Conservation (phyloP, 176 grass and related monocot genomes). For the Bolboschoenus planiculmis region DNA sequence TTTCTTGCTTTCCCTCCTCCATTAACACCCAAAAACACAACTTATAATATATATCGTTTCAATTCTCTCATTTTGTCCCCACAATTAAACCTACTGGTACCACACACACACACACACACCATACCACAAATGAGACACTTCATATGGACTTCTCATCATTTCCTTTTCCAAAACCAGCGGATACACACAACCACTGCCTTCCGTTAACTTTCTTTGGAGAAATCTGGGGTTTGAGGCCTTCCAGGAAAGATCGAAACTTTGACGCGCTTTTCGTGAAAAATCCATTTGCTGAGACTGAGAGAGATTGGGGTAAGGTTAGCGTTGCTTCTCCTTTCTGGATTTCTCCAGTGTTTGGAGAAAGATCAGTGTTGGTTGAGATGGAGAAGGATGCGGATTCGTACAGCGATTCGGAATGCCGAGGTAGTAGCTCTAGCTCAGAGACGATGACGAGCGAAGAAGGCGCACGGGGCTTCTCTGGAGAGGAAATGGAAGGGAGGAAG, state of each 20-base stretch:
- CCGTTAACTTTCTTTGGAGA: conserved; percentile 25
- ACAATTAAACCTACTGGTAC: background rate
- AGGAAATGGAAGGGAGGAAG: conserved; percentile 2
- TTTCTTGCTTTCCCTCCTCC: conserved; percentile 10
- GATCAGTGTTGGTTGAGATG: conserved; percentile 3
- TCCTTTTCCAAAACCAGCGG: background rate
- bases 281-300: conserved; percentile 15
- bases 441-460: conserved; percentile 18
- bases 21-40: conserved; percentile 2
- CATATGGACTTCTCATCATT: conserved; percentile 25
- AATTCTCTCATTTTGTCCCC: background rate
- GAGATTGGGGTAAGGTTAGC: background rate
- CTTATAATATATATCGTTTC: background rate
- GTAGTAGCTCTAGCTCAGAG: conserved; percentile 29
- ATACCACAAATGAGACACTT: conserved; percentile 21
- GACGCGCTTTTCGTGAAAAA: conserved; percentile 21
- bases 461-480: background rate
- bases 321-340: conserved; percentile 15
- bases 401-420: conserved; percentile 23
- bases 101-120: too few relatives aligned
- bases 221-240: conserved; percentile 3
- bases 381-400: conserved; percentile 26
- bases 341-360: conserved; percentile 17
- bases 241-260: background rate
- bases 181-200: conserved; percentile 18